Conservation (phyloP, 306 rosid genomes). For the Lupinus albus region DNA sequence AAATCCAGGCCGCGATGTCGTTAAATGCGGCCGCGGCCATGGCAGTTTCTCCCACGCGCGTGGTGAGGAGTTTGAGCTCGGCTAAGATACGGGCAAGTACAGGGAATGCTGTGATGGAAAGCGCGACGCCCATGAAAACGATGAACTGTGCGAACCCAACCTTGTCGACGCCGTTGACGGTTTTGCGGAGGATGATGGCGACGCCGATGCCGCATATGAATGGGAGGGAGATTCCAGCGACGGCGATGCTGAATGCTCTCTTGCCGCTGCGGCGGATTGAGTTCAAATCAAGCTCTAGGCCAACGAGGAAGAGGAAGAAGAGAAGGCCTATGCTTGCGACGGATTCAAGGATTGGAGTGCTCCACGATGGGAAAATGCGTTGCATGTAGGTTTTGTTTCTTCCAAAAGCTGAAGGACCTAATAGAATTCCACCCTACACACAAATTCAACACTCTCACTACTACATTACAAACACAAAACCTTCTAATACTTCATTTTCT, state of each 20-base stretch:
- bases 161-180: conserved; percentile 64
- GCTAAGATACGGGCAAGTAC: conserved; percentile 89
- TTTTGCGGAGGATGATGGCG: conserved; percentile 62
- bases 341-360: conserved; percentile 69
- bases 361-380: conserved; percentile 66
- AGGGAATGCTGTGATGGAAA: conserved; percentile 90
- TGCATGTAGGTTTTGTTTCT: conserved; percentile 56
- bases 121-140: conserved; percentile 85
- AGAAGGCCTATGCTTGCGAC: conserved; percentile 80
- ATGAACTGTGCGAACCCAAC: conserved; percentile 63
- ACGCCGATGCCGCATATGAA: conserved; percentile 72
- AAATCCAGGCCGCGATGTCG: conserved; percentile 88
- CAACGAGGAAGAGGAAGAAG: conserved; percentile 76
- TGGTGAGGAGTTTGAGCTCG: conserved; percentile 78
- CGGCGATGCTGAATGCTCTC: conserved; percentile 63
- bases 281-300: conserved; percentile 66
- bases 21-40: conserved; percentile 93
- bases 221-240: conserved; percentile 71
- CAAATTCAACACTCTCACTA: background rate
- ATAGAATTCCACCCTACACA: conserved; percentile 75
- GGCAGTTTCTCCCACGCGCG: conserved; percentile 72
- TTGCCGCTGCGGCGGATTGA: conserved; percentile 70
- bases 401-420: conserved; percentile 82
- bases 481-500: too few species aligned
- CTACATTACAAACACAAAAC: background rate